Conservation (phyloP, 2,329 filamentous ascomycete species). For the Helotiales sp. region DNA sequence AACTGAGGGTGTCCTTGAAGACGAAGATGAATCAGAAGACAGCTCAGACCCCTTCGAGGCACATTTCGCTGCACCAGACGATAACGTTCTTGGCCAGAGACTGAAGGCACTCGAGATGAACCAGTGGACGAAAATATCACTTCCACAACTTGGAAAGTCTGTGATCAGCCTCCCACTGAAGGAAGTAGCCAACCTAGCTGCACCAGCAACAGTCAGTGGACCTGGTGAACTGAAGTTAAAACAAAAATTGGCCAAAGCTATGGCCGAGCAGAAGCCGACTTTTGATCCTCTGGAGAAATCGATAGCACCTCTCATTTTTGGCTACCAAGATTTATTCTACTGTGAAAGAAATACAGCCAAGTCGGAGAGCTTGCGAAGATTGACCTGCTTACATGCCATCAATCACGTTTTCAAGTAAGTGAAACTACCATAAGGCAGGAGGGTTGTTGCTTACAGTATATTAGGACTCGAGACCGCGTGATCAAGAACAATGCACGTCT, state of each 20-base stretch:
- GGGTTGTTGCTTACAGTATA: constrained; percentile 25
- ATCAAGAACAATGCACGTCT: constrained; percentile 90
- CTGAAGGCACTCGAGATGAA: constrained; percentile 56
- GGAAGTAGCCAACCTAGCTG: constrained; percentile 41
- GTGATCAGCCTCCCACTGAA: constrained; percentile 54
- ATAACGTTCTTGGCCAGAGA: constrained; percentile 60
- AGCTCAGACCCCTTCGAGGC: constrained; percentile 75
- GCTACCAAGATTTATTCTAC: constrained; percentile 81
- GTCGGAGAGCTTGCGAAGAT: constrained; percentile 68
- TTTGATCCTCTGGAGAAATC: constrained; percentile 68
- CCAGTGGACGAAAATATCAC: constrained; percentile 53
- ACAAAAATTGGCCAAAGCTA: constrained; percentile 64
- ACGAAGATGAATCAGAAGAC: constrained; percentile 54
- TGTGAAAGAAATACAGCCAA: constrained; percentile 74
- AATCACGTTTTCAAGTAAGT: constrained; percentile 88
- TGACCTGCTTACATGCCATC: constrained; percentile 81
- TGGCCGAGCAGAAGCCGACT: constrained; percentile 56
- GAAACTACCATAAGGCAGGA: neutral
- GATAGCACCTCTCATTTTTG: constrained; percentile 75
- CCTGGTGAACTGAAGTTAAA: constrained; percentile 67
- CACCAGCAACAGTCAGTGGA: constrained; percentile 36
- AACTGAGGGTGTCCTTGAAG: constrained; percentile 44
- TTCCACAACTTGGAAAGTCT: constrained; percentile 53
- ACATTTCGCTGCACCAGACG: constrained; percentile 76
- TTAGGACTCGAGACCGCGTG: constrained; percentile 81